Percentiles rank a stretch among this genome's conserved stretches.
These are phyloP conservation scores for Suillus tomentosus DNA, from an alignment of 768 basidiomycete genomes.

Conservation along the genomic window DNA sequence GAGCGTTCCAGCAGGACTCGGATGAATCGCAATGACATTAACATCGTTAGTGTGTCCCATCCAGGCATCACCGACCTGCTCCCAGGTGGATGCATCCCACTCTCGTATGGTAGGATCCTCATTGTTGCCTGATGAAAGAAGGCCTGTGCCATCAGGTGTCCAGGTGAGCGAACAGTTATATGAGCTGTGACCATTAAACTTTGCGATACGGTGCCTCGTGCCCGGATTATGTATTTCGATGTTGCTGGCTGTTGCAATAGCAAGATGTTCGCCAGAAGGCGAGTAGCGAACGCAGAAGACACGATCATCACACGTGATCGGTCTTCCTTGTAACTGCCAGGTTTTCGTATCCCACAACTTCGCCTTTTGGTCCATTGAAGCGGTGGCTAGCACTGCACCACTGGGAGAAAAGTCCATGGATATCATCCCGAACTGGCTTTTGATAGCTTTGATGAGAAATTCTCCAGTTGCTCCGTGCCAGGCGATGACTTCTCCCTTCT, in stretches of 20 bases:
- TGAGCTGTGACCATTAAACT: background rate
- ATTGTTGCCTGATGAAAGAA: background rate
- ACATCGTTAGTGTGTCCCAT: background rate
- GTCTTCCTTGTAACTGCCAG: background rate
- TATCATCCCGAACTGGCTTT: background rate
- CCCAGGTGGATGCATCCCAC: background rate
- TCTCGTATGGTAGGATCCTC: background rate
- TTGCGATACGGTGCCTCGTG: background rate
- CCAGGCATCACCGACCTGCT: background rate
- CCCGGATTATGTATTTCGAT: background rate
- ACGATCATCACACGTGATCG: background rate
- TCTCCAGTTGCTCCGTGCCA: background rate
- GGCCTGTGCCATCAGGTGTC: background rate
- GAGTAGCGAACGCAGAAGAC: constrained; percentile 2
- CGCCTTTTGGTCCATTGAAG: background rate
- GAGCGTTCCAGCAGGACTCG: background rate
- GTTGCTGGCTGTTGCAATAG: background rate
- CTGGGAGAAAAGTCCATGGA: background rate
- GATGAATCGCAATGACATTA: background rate
- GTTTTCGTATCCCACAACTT: constrained; percentile 1
- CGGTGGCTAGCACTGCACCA: background rate
- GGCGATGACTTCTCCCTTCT: background rate
- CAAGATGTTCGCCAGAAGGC: background rate
- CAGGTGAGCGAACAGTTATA: background rate
- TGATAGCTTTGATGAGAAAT: background rate